Evolutionary conservation across 2,329 filamentous ascomycete genomes (phyloP).

Genomic region (Cladophialophora carrionii): DNA sequence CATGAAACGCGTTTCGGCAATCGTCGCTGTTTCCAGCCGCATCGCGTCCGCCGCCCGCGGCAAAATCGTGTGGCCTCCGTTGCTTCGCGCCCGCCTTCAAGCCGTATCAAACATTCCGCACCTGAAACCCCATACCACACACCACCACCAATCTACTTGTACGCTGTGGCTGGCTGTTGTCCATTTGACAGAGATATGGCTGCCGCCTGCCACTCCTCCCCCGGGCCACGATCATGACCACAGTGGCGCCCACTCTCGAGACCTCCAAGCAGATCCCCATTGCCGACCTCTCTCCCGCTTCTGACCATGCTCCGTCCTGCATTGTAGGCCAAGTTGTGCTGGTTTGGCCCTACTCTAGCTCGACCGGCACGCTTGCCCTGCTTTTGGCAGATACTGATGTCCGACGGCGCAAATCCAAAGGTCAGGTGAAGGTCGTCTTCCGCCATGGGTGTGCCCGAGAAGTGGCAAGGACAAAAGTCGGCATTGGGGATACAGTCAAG

Average conservation of each 20-base stretch:
- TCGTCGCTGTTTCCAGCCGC: constrained; percentile 17
- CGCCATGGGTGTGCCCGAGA: constrained; percentile 69
- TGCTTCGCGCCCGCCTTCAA: constrained; percentile 14
- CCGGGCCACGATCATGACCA: constrained; percentile 27
- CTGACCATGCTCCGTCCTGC: constrained; percentile 39
- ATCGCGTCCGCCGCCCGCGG: constrained; percentile 22
- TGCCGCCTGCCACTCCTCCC: constrained; percentile 1
- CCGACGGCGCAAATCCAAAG: constrained; percentile 72
- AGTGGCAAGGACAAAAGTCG: constrained; percentile 67
- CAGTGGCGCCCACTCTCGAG: constrained; percentile 23
- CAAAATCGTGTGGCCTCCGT: constrained; percentile 23
- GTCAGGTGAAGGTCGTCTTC: constrained; percentile 80
- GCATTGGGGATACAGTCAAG: constrained; percentile 75
- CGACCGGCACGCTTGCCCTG: constrained; percentile 72
- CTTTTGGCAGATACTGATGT: constrained; percentile 84
- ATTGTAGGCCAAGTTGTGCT: constrained; percentile 78
- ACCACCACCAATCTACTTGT: not conserved
- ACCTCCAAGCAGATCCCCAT: constrained; percentile 39
- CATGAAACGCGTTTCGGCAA: constrained; percentile 24
- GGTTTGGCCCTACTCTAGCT: constrained; percentile 87
- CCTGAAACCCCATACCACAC: constrained; percentile 15
- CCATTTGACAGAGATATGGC: constrained; percentile 24
- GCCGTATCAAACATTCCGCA: constrained; percentile 14
- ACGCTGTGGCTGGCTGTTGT: not conserved
- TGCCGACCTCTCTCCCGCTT: constrained; percentile 47